phyloP scores from a whole-genome alignment of 1,284 basidiomycete species.

The Tilletiopsis washingtonensis region DNA sequence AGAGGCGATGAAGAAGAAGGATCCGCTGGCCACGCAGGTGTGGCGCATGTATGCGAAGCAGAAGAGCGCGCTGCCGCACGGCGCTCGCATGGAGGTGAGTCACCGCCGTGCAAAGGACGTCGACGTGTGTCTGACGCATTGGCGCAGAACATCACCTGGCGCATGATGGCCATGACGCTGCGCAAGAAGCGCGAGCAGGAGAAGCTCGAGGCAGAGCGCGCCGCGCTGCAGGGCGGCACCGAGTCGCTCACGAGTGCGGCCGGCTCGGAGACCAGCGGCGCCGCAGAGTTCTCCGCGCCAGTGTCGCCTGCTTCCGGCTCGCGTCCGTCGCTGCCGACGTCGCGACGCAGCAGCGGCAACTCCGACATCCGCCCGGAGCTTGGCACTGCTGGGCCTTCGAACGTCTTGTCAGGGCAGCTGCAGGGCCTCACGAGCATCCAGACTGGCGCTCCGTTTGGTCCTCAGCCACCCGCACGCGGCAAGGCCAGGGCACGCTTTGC shows the following conservation, averaged over 20 bases:
- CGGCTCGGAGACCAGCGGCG: background rate
- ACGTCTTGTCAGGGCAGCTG: slow-evolving; percentile 1
- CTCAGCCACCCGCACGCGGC: slow-evolving; percentile 1
- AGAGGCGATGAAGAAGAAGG: slow-evolving; percentile 54
- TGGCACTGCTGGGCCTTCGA: background rate
- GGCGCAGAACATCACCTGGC: slow-evolving; percentile 75
- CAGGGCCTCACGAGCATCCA: slow-evolving; percentile 20
- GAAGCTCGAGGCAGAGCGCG: slow-evolving; percentile 19
- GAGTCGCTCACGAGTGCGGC: background rate
- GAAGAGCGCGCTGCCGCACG: slow-evolving; percentile 77
- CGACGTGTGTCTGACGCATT: background rate
- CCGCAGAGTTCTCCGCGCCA: background rate
- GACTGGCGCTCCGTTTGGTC: too few relatives aligned
- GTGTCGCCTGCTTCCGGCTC: slow-evolving; percentile 1
- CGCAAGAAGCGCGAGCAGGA: slow-evolving; percentile 62
- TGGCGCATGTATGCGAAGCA: slow-evolving; percentile 94
- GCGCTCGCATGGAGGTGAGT: slow-evolving; percentile 73
- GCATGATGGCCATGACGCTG: slow-evolving; percentile 91
- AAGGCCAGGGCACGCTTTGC: slow-evolving; percentile 52
- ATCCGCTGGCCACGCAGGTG: slow-evolving; percentile 86
- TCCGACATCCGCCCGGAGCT: slow-evolving; percentile 2
- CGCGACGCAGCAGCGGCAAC: slow-evolving; percentile 19
- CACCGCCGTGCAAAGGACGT: background rate
- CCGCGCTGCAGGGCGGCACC: too few relatives aligned
- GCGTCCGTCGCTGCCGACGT: background rate